Conservation (phyloP, 1,139 yeast genomes). For the Blastobotrys ciferrii region DNA sequence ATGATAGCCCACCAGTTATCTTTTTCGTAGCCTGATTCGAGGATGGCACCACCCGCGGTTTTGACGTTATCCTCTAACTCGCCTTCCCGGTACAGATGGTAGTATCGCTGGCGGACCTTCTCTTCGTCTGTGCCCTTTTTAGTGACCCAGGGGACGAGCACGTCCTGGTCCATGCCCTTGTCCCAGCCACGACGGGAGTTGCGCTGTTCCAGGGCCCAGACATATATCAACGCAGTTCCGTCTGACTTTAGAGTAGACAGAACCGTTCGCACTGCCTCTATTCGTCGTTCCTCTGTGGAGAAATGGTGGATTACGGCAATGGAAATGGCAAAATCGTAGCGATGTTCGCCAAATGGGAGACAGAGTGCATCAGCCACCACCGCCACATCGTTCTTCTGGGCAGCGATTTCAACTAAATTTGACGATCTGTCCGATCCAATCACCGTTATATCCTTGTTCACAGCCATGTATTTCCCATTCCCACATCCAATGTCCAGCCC, state of each 20-base stretch:
- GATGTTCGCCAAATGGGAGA: constrained; percentile 59
- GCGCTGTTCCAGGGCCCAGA: constrained; percentile 96
- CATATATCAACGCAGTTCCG: constrained; percentile 77
- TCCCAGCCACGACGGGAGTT: constrained; percentile 82
- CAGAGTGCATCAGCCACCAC: constrained; percentile 74
- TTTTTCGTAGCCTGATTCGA: constrained; percentile 79
- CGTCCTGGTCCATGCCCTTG: constrained; percentile 89
- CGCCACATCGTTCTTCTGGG: constrained; percentile 42
- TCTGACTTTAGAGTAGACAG: constrained; percentile 54
- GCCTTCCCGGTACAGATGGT: constrained; percentile 80
- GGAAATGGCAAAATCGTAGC: constrained; percentile 87
- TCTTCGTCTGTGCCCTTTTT: constrained; percentile 30
- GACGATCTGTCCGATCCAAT: constrained; percentile 84
- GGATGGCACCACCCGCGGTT: constrained; percentile 63
- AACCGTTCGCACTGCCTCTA: constrained; percentile 69
- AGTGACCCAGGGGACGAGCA: constrained; percentile 91
- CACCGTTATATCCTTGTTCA: constrained; percentile 64
- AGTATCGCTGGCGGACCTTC: constrained; percentile 74
- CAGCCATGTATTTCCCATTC: constrained; percentile 82
- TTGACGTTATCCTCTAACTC: constrained; percentile 71
- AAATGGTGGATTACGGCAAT: constrained; percentile 97
- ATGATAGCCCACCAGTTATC: constrained; percentile 91
- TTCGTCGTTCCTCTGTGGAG: constrained; percentile 75
- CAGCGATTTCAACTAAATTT: constrained; percentile 75
- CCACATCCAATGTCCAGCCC: constrained; percentile 84